Evolutionary conservation across 108 stramenopile species (phyloP), one percentile per base, ranked within the genome.

Genomic region (Stephanodiscus triporus): DNA sequence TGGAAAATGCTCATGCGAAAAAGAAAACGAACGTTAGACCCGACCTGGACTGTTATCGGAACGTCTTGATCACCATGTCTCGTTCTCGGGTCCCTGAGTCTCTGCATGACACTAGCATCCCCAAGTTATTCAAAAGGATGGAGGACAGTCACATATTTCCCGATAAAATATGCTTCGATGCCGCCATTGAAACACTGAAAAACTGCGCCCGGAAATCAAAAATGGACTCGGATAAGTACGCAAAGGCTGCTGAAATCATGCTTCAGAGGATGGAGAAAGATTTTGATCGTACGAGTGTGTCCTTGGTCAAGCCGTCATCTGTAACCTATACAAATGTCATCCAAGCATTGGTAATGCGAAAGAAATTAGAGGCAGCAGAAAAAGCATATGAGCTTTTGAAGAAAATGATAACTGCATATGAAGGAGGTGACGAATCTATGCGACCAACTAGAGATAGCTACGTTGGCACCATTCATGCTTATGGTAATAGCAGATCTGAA

Each of bases 251-350:
- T 0, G 68, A 83, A 54, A 76, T 73, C 19, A 76, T 91, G 73
- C 59, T 93, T 10, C 61, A 68, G 54, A 77, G 85, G 68, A 91
- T 91, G 92, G 76, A 84, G 53, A 66, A 78, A 53, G 87, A 85
- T 30, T 75, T 74, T 42, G 84, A 88, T 65, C 84, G 89, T 22
- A 88, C 85, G 16, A 87, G 87, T 27, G 68, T 66, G n/a, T 67
- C 81, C 4, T 30, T 68, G 7, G 68, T 93, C 10, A 77, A 75
- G 60, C 72, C 82, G 9, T 78, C 84, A 6, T 84, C 86, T 1
- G 49, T 48, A 55, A 75, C 85, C 10, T 91, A 91, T 70, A 94
- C 88, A 58, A 70, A 88, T 73, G 92, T 89, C 4, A 80, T 94
- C 61, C 87, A 88, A 56, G 89, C 92, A 10, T 70, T 89, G 74